phyloP scores from a whole-genome alignment of 306 rosid species.

The Betula pendula region DNA sequence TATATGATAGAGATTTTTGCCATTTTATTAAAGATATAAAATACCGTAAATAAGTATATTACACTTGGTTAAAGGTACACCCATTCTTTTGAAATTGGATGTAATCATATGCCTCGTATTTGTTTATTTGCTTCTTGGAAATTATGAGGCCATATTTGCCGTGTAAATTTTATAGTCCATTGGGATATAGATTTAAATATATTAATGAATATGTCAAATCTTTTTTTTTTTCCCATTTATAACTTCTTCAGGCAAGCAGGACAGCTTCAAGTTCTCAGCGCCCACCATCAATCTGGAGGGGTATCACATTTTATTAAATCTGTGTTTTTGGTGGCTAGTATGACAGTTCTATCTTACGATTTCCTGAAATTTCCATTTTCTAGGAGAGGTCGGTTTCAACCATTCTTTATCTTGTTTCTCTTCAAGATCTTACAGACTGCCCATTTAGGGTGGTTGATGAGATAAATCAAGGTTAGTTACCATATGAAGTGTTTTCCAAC shows the following conservation, averaged over 20 bases:
- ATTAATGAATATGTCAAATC: neutral
- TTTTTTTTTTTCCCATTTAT: neutral
- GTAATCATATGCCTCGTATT: neutral
- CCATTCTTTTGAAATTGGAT: neutral
- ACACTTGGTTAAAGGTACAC: too few species aligned
- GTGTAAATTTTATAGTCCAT: neutral
- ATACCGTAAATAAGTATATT: too few species aligned
- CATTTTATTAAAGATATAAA: too few species aligned
- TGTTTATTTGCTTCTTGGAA: neutral
- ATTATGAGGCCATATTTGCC: neutral
- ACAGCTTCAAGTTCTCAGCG: constrained; percentile 80
- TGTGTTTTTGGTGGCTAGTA: constrained; percentile 22
- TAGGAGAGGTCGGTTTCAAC: constrained; percentile 97
- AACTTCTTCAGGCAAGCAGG: constrained; percentile 62
- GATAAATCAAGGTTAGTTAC: constrained; percentile 85
- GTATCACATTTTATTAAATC: constrained; percentile 40
- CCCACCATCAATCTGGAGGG: constrained; percentile 99
- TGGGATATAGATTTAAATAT: neutral
- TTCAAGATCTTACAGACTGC: constrained; percentile 93
- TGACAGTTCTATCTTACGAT: constrained; percentile 4
- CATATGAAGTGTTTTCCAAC: constrained; percentile 7
- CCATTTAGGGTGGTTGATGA: constrained; percentile 98
- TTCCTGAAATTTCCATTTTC: constrained; percentile 22
- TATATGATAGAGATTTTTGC: too few species aligned
- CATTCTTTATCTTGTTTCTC: constrained; percentile 94